Percentiles rank a stretch among this genome's conserved stretches.
phyloP scores from a whole-genome alignment of 257 asterid species.

The Solanum pinnatisectum region DNA sequence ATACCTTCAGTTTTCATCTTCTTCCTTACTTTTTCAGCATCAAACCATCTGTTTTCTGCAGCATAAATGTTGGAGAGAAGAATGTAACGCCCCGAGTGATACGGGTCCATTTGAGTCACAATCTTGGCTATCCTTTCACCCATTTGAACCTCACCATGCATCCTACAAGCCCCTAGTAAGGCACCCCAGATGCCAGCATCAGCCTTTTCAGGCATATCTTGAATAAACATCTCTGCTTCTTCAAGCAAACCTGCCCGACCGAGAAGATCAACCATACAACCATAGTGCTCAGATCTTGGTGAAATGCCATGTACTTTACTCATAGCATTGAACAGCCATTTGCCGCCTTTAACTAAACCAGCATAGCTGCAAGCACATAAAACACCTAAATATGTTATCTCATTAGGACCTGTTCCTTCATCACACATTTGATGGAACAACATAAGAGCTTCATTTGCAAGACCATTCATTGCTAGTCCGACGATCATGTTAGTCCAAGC shows the following conservation, averaged over 20 bases:
- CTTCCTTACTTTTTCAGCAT: constrained; percentile 9
- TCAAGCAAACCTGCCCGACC: constrained; percentile 8
- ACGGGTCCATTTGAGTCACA: constrained; percentile 1
- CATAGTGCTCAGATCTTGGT: constrained; percentile 13
- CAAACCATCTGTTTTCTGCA: constrained; percentile 9
- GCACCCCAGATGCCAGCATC: constrained; percentile 8
- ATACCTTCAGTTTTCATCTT: constrained; percentile 9
- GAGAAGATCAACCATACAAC: constrained; percentile 15
- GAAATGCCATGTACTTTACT: neutral
- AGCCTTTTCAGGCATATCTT: neutral
- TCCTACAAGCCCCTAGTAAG: constrained; percentile 4
- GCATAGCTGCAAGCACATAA: constrained; percentile 80
- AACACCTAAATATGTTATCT: constrained; percentile 52
- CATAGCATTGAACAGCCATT: constrained; percentile 5
- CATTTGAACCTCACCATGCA: constrained; percentile 10
- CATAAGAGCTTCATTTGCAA: constrained; percentile 30
- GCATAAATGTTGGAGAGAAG: constrained; percentile 14
- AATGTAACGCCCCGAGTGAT: constrained; percentile 6
- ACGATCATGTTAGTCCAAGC: constrained; percentile 71
- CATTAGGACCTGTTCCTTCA: constrained; percentile 43
- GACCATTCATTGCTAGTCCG: constrained; percentile 58
- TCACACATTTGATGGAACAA: constrained; percentile 37
- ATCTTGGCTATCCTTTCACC: constrained; percentile 10
- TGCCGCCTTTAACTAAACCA: constrained; percentile 7
- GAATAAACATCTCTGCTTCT: constrained; percentile 14